A percentile compares a stretch with the other conserved stretches of the same genome.
Evolutionary conservation across 257 asterid species (phyloP).

Genomic region (Gynochthodes officinalis): DNA sequence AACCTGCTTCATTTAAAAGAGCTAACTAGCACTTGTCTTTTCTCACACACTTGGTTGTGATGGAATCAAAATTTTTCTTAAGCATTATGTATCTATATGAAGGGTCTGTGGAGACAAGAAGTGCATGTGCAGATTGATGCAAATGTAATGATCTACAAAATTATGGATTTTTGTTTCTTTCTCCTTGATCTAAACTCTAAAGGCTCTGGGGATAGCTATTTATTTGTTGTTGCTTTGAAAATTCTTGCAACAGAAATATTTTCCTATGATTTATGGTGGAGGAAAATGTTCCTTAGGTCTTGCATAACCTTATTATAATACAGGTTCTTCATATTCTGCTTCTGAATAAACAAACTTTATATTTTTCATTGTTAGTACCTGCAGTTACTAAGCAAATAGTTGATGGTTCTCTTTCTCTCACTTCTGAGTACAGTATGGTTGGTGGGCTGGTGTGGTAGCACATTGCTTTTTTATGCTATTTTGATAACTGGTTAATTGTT

Average conservation of each 20-base stretch:
- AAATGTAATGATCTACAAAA: not conserved
- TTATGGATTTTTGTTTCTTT: not conserved
- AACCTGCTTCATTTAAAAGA: not conserved
- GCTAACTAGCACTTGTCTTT: not conserved
- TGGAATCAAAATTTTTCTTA: not conserved
- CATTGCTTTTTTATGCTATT: not conserved
- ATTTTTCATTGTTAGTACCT: not conserved
- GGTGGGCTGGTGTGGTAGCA: not conserved
- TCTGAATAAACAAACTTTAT: not conserved
- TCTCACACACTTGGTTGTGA: not conserved
- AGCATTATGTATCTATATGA: not conserved
- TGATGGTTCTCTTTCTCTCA: not conserved
- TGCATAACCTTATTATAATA: not conserved
- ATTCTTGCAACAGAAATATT: not conserved
- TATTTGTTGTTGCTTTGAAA: not conserved
- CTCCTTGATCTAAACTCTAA: not conserved
- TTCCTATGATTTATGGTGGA: not conserved
- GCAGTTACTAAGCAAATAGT: too few species aligned
- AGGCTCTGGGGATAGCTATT: not conserved
- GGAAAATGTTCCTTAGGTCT: not conserved
- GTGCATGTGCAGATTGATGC: not conserved
- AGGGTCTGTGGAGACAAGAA: not conserved
- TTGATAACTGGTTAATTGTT: not conserved
- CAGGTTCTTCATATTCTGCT: not conserved
- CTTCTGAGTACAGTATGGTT: too few species aligned